Percentiles rank a stretch among this genome's conserved stretches.
Evolutionary conservation across 148 eudicot species (phyloP).

Genomic region (Polygonum aviculare): DNA sequence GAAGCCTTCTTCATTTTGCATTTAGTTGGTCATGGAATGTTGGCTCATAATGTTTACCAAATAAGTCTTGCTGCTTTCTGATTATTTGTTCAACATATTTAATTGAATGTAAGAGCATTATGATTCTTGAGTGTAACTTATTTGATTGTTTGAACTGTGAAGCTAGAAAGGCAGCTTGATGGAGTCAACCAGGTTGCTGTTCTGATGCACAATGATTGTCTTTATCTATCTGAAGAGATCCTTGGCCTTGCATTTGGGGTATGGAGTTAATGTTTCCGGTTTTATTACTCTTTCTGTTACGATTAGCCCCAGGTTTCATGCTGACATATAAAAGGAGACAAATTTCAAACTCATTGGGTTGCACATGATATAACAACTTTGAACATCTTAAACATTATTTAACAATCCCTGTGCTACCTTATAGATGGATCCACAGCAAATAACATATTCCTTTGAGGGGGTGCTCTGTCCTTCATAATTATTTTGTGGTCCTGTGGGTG

Average conservation of each 20-base stretch:
- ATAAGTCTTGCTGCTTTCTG: background rate
- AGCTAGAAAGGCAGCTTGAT: slow-evolving; percentile 91
- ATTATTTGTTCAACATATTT: background rate
- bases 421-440: background rate
- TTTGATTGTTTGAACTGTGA: slow-evolving; percentile 30
- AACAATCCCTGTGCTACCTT: background rate
- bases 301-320: background rate
- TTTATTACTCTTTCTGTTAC: background rate
- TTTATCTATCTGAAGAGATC: slow-evolving; percentile 80
- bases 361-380: background rate
- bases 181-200: slow-evolving; percentile 82
- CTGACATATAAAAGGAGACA: background rate
- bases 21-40: background rate
- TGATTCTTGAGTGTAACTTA: slow-evolving; percentile 6
- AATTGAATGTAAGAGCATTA: background rate
- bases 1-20: background rate
- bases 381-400: background rate
- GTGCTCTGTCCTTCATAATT: background rate
- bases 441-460: background rate
- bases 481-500: background rate
- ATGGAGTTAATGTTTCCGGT: slow-evolving; percentile 1
- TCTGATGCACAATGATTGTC: slow-evolving; percentile 92
- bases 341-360: background rate
- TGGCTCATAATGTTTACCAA: background rate
- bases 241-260: slow-evolving; percentile 92